Evolutionary conservation across 306 rosid species (phyloP).

Genomic region (Medicago ruthenica): DNA sequence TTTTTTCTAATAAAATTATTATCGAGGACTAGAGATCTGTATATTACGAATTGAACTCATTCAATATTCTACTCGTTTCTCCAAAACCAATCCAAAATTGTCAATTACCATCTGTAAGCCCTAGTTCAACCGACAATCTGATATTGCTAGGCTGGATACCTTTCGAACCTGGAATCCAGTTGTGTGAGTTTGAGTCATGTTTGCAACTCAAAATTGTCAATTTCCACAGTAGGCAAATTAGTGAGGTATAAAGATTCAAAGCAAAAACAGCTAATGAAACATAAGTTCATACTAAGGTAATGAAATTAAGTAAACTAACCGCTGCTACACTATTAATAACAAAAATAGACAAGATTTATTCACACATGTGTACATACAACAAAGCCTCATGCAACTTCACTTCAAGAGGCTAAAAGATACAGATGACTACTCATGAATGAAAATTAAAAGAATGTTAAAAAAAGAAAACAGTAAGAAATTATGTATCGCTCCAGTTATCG

Average conservation of each 20-base stretch:
- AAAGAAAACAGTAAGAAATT: slow-evolving; percentile 19
- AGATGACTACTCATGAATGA: slow-evolving; percentile 37
- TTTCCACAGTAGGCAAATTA: too few species aligned
- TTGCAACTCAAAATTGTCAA: too few species aligned
- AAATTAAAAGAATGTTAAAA: neutral
- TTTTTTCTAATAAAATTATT: too few species aligned
- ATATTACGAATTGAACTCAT: too few species aligned
- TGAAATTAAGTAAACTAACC: slow-evolving; percentile 44
- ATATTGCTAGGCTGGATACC: too few species aligned
- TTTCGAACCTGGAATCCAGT: too few species aligned
- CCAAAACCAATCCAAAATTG: too few species aligned
- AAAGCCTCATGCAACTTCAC: slow-evolving; percentile 49
- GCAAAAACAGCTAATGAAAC: neutral
- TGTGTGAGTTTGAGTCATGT: too few species aligned
- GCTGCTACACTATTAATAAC: slow-evolving; percentile 59
- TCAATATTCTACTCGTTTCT: too few species aligned
- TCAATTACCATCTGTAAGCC: too few species aligned
- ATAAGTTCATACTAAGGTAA: slow-evolving; percentile 4
- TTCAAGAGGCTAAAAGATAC: slow-evolving; percentile 37
- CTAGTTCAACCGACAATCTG: too few species aligned
- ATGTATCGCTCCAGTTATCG: slow-evolving; percentile 81
- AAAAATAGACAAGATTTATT: slow-evolving; percentile 55
- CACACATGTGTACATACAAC: slow-evolving; percentile 55
- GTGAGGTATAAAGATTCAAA: neutral
- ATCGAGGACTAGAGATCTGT: too few species aligned